phyloP scores from a whole-genome alignment of 495 filamentous ascomycete species.

The Penicillium tannophilum region DNA sequence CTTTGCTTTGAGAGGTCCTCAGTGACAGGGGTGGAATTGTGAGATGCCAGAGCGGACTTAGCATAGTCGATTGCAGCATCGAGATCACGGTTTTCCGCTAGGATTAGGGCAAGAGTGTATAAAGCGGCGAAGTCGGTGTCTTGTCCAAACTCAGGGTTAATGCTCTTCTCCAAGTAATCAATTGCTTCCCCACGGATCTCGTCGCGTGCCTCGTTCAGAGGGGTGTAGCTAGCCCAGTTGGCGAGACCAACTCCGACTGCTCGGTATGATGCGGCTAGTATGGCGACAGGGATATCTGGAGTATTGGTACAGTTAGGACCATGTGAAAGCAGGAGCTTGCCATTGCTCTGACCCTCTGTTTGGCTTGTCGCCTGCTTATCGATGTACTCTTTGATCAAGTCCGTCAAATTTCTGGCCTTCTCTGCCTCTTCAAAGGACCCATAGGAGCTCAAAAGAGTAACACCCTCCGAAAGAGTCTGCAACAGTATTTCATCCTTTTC shows the following conservation, averaged over 20 bases:
- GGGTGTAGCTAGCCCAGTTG: slow-evolving; percentile 81
- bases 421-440: slow-evolving; percentile 73
- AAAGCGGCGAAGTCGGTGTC: slow-evolving; percentile 67
- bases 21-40: slow-evolving; percentile 29
- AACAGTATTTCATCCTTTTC: slow-evolving; percentile 77
- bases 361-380: slow-evolving; percentile 43
- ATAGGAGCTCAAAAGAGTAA: slow-evolving; percentile 79
- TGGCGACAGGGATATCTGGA: slow-evolving; percentile 47
- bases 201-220: slow-evolving; percentile 65
- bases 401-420: slow-evolving; percentile 68
- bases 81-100: slow-evolving; percentile 80
- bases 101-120: slow-evolving; percentile 75
- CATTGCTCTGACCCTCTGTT: slow-evolving; percentile 39
- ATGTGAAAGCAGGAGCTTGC: slow-evolving; percentile 23
- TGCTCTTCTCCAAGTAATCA: slow-evolving; percentile 67
- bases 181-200: slow-evolving; percentile 74
- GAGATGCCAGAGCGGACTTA: slow-evolving; percentile 59
- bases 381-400: slow-evolving; percentile 67
- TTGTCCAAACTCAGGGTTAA: slow-evolving; percentile 63
- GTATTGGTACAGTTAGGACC: slow-evolving; percentile 27
- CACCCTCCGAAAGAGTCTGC: slow-evolving; percentile 72
- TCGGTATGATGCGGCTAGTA: slow-evolving; percentile 70
- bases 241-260: slow-evolving; percentile 82
- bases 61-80: slow-evolving; percentile 74
- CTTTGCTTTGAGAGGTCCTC: slow-evolving; percentile 40